Base-by-base conservation (phyloP, 495 filamentous ascomycete species). In the Margaritispora aquatica region DNA sequence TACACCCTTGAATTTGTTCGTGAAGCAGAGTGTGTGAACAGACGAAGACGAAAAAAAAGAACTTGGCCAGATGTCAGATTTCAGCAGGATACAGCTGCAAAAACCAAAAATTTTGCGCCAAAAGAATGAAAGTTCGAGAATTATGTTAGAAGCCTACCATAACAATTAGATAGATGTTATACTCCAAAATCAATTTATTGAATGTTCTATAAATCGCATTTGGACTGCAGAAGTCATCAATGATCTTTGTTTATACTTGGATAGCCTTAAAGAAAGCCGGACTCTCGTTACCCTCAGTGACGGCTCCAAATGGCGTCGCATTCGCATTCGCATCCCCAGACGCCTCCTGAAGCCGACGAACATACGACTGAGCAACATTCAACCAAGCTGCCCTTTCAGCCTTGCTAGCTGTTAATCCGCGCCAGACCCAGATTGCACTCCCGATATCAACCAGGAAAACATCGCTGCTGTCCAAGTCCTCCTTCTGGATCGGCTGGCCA, bases 361-460 rank as follows among this genome's bases (percentile, higher is more conserved):
- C 62, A 61, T 85, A 86, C 7, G 68, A 66, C 66, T 84, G 78
- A 19, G 80, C 78, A 7, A 82, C 74, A 60, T 75, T 78, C 22
- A 84, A 69, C 82, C 83, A 86, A 69, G 75, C 64, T 0, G 77
- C 75, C 62, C 74, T 82, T 68, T 85, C 83, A 7, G 61, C 60
- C 41, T 65, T 70, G 66, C 82, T 85, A 1, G 82, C 82, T 2
- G 68, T 70, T 2, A 62, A 62, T 3, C 83, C 83, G 65, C 83
- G 77, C 82, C 82, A 86, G 23, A 86, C 80, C 81, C 81, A 86
- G 17, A 85, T 68, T 29, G 63, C 69, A 46, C 59, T 72, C 7
- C 80, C 80, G 11, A 65, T 69, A 54, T 84, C 81, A 49, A 82
- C 75, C 10, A 86, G 65, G 64, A 86, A 86, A 2, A 86, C 75